A percentile compares a stretch with the other conserved stretches of the same genome.
phyloP scores from a whole-genome alignment of 2,329 filamentous ascomycete species.

The Pyricularia sp. region DNA sequence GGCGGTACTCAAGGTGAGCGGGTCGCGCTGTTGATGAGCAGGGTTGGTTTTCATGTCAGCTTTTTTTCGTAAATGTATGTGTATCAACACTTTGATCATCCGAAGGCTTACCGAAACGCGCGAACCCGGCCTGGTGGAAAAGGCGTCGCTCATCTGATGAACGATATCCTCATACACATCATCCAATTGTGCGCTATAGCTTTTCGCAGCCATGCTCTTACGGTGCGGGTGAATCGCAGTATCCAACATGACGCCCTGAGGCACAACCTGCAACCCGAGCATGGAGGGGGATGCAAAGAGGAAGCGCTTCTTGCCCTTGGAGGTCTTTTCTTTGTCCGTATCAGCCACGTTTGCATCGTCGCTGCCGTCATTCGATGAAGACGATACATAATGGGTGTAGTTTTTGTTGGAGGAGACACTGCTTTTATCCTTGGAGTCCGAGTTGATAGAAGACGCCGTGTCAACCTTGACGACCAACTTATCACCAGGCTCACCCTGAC shows the following conservation, averaged over 20 bases:
- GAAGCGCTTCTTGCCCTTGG: not conserved
- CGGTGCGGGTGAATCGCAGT: not conserved
- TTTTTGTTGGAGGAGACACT: not conserved
- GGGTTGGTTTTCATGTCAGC: not conserved
- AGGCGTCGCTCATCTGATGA: not conserved
- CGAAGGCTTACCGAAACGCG: not conserved
- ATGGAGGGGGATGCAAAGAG: not conserved
- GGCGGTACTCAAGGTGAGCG: not conserved
- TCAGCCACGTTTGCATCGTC: not conserved
- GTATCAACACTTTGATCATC: not conserved
- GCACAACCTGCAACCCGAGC: constrained; percentile 1
- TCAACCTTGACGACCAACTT: not conserved
- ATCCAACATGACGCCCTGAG: not conserved
- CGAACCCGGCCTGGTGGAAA: not conserved
- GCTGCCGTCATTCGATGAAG: not conserved
- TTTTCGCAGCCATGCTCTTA: not conserved
- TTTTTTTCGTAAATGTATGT: not conserved
- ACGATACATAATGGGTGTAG: not conserved
- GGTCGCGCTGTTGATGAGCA: constrained; percentile 1
- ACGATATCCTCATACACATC: not conserved
- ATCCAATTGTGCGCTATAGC: constrained; percentile 1
- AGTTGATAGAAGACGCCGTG: not conserved
- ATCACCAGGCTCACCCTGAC: not conserved
- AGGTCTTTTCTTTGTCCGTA: not conserved
- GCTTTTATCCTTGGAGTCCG: not conserved